Conservation (phyloP, 495 filamentous ascomycete genomes). For the Thozetella sp. region DNA sequence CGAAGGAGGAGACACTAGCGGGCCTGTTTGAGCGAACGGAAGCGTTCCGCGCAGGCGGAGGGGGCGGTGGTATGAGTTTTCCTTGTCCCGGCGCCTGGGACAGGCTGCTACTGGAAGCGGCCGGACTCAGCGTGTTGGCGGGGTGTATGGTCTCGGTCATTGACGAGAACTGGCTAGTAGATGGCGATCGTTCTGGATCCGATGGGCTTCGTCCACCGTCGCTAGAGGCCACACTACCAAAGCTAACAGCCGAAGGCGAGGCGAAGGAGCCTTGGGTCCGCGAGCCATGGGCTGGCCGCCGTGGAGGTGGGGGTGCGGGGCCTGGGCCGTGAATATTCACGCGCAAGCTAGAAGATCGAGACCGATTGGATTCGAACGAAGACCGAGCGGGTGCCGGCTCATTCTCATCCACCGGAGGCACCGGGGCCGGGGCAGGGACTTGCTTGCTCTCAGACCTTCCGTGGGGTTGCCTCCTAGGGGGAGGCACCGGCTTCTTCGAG, state of each 20-base stretch:
- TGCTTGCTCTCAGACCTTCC: conserved; percentile 38
- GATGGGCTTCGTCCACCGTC: conserved; percentile 5
- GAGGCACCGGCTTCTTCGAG: conserved; percentile 43
- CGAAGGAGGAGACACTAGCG: conserved; percentile 25
- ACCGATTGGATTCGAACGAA: conserved; percentile 42
- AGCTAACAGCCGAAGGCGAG: conserved; percentile 11
- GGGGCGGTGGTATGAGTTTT: conserved; percentile 42
- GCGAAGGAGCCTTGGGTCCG: conserved; percentile 22
- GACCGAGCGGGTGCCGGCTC: conserved; percentile 37
- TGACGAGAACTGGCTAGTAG: not conserved
- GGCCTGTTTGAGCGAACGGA: conserved; percentile 39
- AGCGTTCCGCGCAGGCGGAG: conserved; percentile 39
- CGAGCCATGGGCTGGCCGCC: conserved; percentile 31
- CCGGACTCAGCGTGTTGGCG: not conserved
- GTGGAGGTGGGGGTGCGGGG: conserved; percentile 45
- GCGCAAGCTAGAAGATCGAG: conserved; percentile 39
- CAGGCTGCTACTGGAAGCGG: not conserved
- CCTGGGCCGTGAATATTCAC: conserved; percentile 32
- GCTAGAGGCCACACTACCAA: conserved; percentile 8
- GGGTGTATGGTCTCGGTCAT: not conserved
- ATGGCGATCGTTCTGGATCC: not conserved
- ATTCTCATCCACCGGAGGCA: conserved; percentile 18
- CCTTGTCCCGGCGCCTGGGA: not conserved
- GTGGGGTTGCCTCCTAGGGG: conserved; percentile 47
- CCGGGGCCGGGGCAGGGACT: conserved; percentile 17